Evolutionary conservation across 352 stramenopile species (phyloP), one percentile per base, ranked within the genome.

Genomic region (Globisporangium cylindrosporum): DNA sequence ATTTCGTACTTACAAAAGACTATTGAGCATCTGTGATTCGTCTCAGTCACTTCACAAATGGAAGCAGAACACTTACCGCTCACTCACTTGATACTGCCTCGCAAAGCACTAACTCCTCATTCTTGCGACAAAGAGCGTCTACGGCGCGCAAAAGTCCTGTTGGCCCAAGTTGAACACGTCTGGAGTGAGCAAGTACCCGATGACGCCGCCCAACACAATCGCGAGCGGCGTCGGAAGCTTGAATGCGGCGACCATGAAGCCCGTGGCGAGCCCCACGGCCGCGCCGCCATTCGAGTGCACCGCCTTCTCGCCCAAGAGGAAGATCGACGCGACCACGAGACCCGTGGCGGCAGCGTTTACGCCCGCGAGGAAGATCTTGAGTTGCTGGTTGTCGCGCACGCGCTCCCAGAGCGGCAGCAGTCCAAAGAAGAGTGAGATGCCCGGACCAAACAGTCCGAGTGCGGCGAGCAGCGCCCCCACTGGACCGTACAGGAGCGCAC

Each of bases 371-470:
- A 93, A 82, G 22, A 91, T 84, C 73, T 97, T 93, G 67, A 98
- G 94, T 51, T 76, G 84, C 18, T 73, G 62, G 62, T 97, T 82
- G 66, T 95, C 83, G 53, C 94, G 88, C 14, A 98, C 79, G 25
- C 81, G 81, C 66, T 94, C 89, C 95, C 95, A 98, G 38, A 98
- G 93, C 43, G 95, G 95, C 12, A 98, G 72, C 61, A 98, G 80
- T 0, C 83, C 93, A 72, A 98, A 97, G 63, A 95, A 92, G 18
- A 98, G 83, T 41, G 96, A 86, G 14, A 98, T 79, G 46, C 94
- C 94, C 24, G 96, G 94, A 10, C 91, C 93, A 73, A 99, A 98
- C 25, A 99, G 80, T 46, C 94, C 94, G 20, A 89, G 20, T 38
- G 80, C 95, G 2, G 88, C 91, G 34, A 98, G 71, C n/a, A 98